A percentile compares a stretch with the other conserved stretches of the same genome.
These are phyloP conservation scores for Digitaria exilis DNA, from an alignment of 202 grass and related monocot species.

Conservation along the genomic window DNA sequence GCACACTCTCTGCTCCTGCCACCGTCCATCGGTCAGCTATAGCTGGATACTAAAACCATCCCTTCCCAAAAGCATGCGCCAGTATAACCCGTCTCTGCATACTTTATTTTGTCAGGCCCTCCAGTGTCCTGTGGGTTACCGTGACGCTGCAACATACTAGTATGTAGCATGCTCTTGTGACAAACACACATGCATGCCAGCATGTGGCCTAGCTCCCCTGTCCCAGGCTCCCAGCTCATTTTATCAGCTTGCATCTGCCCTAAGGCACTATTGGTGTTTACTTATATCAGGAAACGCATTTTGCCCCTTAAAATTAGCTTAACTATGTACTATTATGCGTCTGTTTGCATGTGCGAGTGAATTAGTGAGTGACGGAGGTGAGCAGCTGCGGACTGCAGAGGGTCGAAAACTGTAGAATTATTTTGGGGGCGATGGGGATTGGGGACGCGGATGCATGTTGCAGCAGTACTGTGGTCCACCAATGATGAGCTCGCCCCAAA, in stretches of 20 bases:
- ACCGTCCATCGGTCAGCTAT: too few relatives aligned
- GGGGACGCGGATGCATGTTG: neutral
- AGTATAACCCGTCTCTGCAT: neutral
- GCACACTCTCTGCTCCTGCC: too few relatives aligned
- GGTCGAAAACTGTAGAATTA: neutral
- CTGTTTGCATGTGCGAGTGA: neutral
- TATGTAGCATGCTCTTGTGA: conserved; percentile 9
- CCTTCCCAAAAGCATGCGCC: too few relatives aligned
- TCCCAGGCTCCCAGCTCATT: neutral
- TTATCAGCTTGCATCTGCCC: neutral
- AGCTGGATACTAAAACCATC: too few relatives aligned
- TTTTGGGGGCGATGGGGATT: neutral
- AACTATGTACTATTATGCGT: neutral
- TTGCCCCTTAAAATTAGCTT: neutral
- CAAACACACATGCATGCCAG: neutral
- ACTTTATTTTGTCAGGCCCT: neutral
- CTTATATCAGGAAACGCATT: neutral
- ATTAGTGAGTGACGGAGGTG: neutral
- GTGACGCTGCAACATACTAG: neutral
- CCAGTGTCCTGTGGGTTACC: too few relatives aligned
- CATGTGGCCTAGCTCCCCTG: neutral
- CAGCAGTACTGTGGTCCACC: neutral
- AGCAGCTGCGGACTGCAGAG: too few relatives aligned
- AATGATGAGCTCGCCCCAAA: conserved; percentile 13
- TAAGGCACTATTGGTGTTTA: neutral